Conservation (phyloP, 164 flowering plant species). For the Chimonanthus praecox region DNA sequence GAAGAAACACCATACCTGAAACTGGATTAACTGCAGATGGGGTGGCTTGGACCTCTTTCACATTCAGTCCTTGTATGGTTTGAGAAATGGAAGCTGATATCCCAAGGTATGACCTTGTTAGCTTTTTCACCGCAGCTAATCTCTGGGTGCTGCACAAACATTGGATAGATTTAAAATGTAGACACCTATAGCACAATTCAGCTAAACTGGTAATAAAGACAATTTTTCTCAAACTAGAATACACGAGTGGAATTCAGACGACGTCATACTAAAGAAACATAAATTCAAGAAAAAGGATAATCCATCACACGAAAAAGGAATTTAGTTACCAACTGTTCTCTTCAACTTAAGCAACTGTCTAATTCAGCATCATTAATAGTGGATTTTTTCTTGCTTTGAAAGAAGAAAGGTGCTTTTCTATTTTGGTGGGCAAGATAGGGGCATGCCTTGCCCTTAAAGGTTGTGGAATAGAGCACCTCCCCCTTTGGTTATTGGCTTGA, state of each 20-base stretch:
- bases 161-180: not conserved
- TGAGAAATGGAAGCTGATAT: conserved; percentile 24
- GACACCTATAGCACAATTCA: not conserved
- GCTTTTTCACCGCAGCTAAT: conserved; percentile 19
- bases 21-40: conserved; percentile 9
- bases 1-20: conserved; percentile 13
- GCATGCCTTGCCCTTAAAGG: too few relatives aligned
- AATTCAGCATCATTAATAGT: not conserved
- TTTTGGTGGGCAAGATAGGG: not conserved
- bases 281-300: not conserved
- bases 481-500: too few relatives aligned
- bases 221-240: not conserved
- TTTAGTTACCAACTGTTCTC: not conserved
- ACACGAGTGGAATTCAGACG: not conserved
- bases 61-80: conserved; percentile 16
- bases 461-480: not conserved
- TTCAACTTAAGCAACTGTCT: not conserved
- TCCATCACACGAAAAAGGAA: not conserved
- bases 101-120: conserved; percentile 31
- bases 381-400: not conserved
- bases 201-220: not conserved
- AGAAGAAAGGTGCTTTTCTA: not conserved
- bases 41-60: conserved; percentile 3
- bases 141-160: conserved; percentile 26
- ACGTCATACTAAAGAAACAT: not conserved